Evolutionary conservation across 2,329 filamentous ascomycete species (phyloP).

Genomic region (Monilinia fructigena): DNA sequence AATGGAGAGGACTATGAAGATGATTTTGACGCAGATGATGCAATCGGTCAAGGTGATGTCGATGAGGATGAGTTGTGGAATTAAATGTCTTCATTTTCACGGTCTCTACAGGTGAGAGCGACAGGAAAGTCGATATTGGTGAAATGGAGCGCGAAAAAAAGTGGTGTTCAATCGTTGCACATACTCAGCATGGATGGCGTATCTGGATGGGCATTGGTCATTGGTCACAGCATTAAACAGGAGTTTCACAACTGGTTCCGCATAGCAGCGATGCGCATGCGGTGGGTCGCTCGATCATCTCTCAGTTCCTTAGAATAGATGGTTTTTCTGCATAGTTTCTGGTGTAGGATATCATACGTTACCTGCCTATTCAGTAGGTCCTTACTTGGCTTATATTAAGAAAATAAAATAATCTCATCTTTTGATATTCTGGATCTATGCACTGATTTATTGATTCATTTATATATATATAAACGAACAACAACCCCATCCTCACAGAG

Average conservation of each 20-base stretch:
- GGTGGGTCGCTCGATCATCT: not conserved
- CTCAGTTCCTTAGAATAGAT: too few relatives aligned
- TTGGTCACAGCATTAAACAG: not conserved
- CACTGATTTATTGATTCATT: too few relatives aligned
- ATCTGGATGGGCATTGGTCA: not conserved
- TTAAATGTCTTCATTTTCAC: not conserved
- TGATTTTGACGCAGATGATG: constrained; percentile 18
- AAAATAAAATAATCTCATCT: too few relatives aligned
- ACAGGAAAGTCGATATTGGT: not conserved
- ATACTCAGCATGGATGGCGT: constrained; percentile 1
- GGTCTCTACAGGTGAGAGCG: not conserved
- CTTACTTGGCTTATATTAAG: too few relatives aligned
- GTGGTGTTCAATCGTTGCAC: not conserved
- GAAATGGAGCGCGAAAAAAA: not conserved
- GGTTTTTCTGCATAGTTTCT: too few relatives aligned
- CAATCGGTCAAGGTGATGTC: constrained; percentile 17
- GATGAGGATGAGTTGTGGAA: constrained; percentile 18
- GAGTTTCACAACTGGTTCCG: not conserved
- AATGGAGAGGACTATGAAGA: constrained; percentile 4
- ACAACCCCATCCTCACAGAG: too few relatives aligned
- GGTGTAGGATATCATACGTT: too few relatives aligned
- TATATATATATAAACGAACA: too few relatives aligned
- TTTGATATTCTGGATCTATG: too few relatives aligned
- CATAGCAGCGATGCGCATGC: not conserved
- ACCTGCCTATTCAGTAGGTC: too few relatives aligned